These are phyloP conservation scores for Cryptococcus sp. DNA, from an alignment of 1,284 basidiomycete species.

Conservation along the genomic window DNA sequence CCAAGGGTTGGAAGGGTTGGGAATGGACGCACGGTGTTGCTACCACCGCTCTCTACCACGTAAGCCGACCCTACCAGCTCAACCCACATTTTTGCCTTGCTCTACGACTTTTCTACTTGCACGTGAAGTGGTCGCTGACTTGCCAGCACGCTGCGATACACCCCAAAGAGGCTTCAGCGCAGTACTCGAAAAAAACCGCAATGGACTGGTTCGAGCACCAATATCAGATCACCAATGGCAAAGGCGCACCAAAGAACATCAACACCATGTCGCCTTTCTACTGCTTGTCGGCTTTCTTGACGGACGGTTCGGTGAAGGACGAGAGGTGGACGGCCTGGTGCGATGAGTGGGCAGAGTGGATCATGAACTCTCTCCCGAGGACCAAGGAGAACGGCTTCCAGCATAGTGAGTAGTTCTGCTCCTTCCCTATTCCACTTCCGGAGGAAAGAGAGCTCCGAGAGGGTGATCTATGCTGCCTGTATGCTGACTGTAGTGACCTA, in stretches of 20 bases:
- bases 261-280: conserved; percentile 63
- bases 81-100: no score
- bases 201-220: conserved; percentile 56
- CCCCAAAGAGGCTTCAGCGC: conserved; percentile 47
- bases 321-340: conserved; percentile 40
- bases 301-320: conserved; percentile 26
- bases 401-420: conserved; percentile 50
- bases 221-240: conserved; percentile 47
- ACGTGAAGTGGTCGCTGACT: background rate
- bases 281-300: conserved; percentile 53
- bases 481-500: conserved; percentile 50
- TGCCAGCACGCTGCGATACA: conserved; percentile 34
- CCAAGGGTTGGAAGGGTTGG: conserved; percentile 61
- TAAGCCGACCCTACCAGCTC: conserved; percentile 6
- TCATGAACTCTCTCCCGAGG: conserved; percentile 56
- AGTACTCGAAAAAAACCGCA: conserved; percentile 51
- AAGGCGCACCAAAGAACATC: conserved; percentile 61
- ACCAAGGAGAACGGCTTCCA: conserved; percentile 58
- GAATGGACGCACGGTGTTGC: conserved; percentile 60
- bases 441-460: no score
- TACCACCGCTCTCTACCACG: conserved; percentile 23
- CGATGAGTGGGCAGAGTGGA: conserved; percentile 63
- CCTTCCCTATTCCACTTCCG: no score
- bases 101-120: background rate
- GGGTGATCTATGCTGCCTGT: background rate